Conservation (phyloP, 2,329 filamentous ascomycete species). For the Aureobasidium sp. region DNA sequence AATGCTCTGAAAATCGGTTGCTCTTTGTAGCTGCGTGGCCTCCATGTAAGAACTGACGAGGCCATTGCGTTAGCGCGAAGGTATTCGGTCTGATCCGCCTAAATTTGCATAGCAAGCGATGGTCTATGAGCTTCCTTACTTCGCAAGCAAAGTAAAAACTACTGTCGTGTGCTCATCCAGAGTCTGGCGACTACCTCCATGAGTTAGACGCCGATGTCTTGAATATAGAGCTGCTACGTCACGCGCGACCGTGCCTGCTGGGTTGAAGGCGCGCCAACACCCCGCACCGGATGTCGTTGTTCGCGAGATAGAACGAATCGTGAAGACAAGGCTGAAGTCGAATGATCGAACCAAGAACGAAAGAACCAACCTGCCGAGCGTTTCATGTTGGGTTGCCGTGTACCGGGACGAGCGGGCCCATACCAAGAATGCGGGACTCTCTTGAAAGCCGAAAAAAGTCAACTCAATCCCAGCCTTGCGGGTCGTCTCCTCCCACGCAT, state of each 20-base stretch:
- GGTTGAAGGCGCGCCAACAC: not conserved
- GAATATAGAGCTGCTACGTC: too few species aligned
- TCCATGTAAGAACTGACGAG: slow-evolving; percentile 6
- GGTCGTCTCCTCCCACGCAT: not conserved
- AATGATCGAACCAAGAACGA: slow-evolving; percentile 1
- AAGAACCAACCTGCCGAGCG: slow-evolving; percentile 6
- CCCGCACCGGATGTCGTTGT: not conserved
- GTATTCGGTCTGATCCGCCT: not conserved
- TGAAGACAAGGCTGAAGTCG: not conserved
- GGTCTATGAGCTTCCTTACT: not conserved
- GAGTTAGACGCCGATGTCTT: not conserved
- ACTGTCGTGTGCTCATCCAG: slow-evolving; percentile 5
- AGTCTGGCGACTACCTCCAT: not conserved
- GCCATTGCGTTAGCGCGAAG: slow-evolving; percentile 3
- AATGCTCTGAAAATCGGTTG: not conserved
- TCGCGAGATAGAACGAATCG: not conserved
- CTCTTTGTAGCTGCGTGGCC: slow-evolving; percentile 1
- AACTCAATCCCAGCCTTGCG: slow-evolving; percentile 9
- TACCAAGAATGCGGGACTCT: slow-evolving; percentile 3
- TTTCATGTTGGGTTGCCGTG: slow-evolving; percentile 13
- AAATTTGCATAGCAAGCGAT: not conserved
- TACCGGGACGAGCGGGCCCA: slow-evolving; percentile 7
- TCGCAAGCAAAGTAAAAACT: not conserved
- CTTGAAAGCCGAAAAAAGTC: not conserved
- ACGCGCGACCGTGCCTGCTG: not conserved